Conservation (phyloP, 768 basidiomycete genomes). For the Trametes elegans region DNA sequence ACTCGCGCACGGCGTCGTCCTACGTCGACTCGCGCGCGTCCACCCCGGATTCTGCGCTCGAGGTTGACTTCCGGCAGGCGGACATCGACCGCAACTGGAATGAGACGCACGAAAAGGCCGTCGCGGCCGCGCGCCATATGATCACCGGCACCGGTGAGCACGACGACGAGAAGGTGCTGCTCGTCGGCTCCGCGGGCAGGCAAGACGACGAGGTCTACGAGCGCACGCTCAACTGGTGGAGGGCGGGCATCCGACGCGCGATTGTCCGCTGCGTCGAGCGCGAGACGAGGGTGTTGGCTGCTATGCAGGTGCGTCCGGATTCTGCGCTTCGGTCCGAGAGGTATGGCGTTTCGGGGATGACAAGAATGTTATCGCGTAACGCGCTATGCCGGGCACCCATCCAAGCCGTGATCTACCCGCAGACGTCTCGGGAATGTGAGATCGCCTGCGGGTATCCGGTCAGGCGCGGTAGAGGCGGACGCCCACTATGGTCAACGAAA, state of each 20-base stretch:
- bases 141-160: background rate
- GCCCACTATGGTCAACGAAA: too few relatives aligned
- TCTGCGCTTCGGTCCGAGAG: too few relatives aligned
- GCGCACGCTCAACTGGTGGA: constrained; percentile 60
- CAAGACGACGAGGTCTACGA: constrained; percentile 57
- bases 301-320: constrained; percentile 61
- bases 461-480: too few relatives aligned
- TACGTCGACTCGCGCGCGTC: constrained; percentile 20
- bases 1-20: background rate
- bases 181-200: constrained; percentile 26
- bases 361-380: background rate
- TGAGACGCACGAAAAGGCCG: constrained; percentile 14
- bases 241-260: constrained; percentile 53
- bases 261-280: constrained; percentile 52
- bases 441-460: too few relatives aligned
- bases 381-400: too few relatives aligned
- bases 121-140: background rate
- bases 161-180: constrained; percentile 7
- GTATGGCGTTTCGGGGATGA: too few relatives aligned
- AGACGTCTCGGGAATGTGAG: too few relatives aligned
- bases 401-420: too few relatives aligned
- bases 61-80: constrained; percentile 7
- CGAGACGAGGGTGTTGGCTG: constrained; percentile 62
- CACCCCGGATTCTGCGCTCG: constrained; percentile 17
- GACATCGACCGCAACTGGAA: constrained; percentile 4